Evolutionary conservation across 2,329 filamentous ascomycete genomes (phyloP), one percentile per base, ranked within the genome.

Genomic region (Hypoxylon sp.): DNA sequence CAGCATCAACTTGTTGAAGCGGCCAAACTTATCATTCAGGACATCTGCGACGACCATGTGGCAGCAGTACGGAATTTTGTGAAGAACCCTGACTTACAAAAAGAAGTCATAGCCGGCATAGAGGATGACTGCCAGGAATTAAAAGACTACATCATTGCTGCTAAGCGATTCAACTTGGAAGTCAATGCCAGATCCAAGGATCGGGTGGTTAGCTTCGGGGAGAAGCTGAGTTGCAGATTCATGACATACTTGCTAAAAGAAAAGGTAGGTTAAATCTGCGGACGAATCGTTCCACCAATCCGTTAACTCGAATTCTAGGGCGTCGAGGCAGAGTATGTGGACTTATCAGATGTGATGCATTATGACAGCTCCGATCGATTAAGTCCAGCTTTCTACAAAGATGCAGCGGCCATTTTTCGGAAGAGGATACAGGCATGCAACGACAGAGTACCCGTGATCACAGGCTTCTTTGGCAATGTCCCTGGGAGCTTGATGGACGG

Each of bases 401-500:
- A 86, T 30, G 86, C 93, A 27, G 85, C 90, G 0, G 82, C 81
- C 14, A 83, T 85, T 8, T 88, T 96, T 53, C 85, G 84, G 31
- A 86, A 89, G 73, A 90, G 90, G 77, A 85, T 96, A 61, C 77
- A 82, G 48, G 86, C 87, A 2, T 95, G 92, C 75, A 87, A 85
- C 37, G 85, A 88, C 72, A 87, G 88, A 66, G 90, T 95, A 1
- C 92, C 93, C 1, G 91, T 96, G 2, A 85, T 95, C 55, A 98
- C 96, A 11, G 96, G 96, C 14, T 99, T 96, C 84, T 99, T 99
- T 79, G 96, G 96, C 66, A 92, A 91, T 64, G 93, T 98, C 2
- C 95, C 95, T 0, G 95, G 95, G 13, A 95, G 95, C 68, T 86
- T 99, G 64, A 89, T 99, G 74, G 92, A 95, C 74, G 89, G 89